Conservation (phyloP, 2,329 filamentous ascomycete genomes). For the Ophiostoma sp. region DNA sequence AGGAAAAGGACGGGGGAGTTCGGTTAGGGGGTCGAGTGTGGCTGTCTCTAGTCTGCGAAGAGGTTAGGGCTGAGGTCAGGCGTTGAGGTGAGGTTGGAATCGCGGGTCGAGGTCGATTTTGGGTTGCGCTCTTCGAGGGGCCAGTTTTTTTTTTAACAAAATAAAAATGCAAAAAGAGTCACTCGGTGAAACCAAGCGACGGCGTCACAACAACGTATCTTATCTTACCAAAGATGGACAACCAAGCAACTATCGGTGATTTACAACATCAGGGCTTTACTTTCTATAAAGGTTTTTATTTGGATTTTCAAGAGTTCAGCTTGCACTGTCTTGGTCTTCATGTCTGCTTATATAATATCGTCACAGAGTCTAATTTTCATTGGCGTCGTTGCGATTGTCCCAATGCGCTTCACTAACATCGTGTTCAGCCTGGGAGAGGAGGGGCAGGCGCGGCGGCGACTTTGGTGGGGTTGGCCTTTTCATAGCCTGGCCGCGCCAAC, state of each 20-base stretch:
- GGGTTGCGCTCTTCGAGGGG: constrained; percentile 12
- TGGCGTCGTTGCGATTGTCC: not conserved
- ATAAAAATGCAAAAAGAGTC: not conserved
- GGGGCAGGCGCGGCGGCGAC: not conserved
- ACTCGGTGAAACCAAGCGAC: not conserved
- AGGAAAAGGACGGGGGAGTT: not conserved
- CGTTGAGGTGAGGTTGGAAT: not conserved
- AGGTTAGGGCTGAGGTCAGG: not conserved
- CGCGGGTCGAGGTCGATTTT: not conserved
- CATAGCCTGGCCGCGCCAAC: not conserved
- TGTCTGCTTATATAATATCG: not conserved
- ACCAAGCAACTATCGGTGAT: too few relatives aligned
- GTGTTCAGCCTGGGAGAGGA: not conserved
- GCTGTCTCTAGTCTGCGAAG: not conserved
- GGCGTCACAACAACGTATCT: not conserved
- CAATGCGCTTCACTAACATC: constrained; percentile 14
- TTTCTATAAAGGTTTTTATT: not conserved
- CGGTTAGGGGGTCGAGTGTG: not conserved
- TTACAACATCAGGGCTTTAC: not conserved
- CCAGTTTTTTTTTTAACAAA: constrained; percentile 7
- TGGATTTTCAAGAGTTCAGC: not conserved
- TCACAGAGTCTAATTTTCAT: not conserved
- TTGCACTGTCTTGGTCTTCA: not conserved
- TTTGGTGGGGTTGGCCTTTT: constrained; percentile 6
- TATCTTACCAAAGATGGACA: too few relatives aligned